These are phyloP conservation scores for Kondoa malvinella DNA, from an alignment of 768 basidiomycete genomes.

Conservation along the genomic window DNA sequence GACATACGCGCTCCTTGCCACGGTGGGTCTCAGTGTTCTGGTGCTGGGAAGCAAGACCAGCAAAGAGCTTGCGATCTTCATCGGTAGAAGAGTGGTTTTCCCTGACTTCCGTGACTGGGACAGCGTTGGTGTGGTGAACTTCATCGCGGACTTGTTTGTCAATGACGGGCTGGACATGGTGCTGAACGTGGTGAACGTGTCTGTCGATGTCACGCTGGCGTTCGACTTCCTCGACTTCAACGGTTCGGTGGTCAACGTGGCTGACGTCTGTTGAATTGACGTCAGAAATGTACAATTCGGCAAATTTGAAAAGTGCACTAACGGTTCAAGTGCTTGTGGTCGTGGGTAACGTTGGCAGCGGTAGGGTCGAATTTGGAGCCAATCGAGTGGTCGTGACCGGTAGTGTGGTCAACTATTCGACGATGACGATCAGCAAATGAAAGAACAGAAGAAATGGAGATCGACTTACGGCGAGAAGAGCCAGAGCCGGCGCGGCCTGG, in stretches of 20 bases:
- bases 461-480: background rate
- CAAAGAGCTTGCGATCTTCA: conserved; percentile 2
- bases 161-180: conserved; percentile 7
- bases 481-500: background rate
- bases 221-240: background rate
- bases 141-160: background rate
- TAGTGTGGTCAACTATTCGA: background rate
- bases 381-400: background rate
- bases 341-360: background rate
- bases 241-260: background rate
- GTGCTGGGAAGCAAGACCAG: conserved; percentile 1
- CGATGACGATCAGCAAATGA: background rate
- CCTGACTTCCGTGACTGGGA: conserved; percentile 2
- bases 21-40: background rate
- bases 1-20: background rate
- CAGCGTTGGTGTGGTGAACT: background rate
- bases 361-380: conserved; percentile 6
- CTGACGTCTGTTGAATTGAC: background rate
- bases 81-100: background rate
- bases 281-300: background rate
- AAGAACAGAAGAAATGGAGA: background rate
- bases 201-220: background rate
- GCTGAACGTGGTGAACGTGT: conserved; percentile 5
- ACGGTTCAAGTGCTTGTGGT: conserved; percentile 7
- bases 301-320: background rate